Evolutionary conservation across 257 asterid genomes (phyloP), one percentile per base, ranked within the genome.

Genomic region (Hygrophila difformis): DNA sequence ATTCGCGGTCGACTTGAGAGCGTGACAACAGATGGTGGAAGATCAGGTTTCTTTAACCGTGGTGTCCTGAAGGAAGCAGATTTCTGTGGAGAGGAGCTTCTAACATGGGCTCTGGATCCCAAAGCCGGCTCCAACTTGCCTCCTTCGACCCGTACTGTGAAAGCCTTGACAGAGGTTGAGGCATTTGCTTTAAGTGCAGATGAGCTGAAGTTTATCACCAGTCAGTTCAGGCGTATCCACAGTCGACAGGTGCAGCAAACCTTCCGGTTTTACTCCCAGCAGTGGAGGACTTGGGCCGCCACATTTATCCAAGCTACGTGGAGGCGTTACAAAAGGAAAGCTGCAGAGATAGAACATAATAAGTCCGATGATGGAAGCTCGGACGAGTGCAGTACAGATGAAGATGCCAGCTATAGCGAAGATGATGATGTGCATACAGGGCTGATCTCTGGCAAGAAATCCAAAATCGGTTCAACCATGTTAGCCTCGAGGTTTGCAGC

Each of bases 221-320:
- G 87, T 51, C 99, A 86, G 79, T 91, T 91, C 51, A 76, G 94
- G 73, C 71, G 85, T 5, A 71, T 91, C 21, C 96, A 91, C 55
- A 86, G 96, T 52, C 68, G 99, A 44, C 99, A 91, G 54, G 95
- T 91, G 42, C 99, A 91, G 63, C 99, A 91, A 20, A 86, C 97
- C 0, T 91, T 91, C 63, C 66, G 97, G 2, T 86, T 82, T 60
- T 91, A 91, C 67, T 91, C 99, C 0, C 99, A 91, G 60, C 99
- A 91, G 55, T 91, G 99, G 99, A 78, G 99, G 67, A 86, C 99
- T 29, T 91, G 97, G 99, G 99, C 93, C 0, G 95, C 99, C 47
- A 81, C 80, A 23, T 86, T 79, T 18, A 91, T 91, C 42, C 99
- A 91, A 59, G 96, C 95, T 2, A 89, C 97, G 0, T 91, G 99